A percentile compares a stretch with the other conserved stretches of the same genome.
Conservation (phyloP, 2,329 filamentous ascomycete species). For the Fusarium piperis region DNA sequence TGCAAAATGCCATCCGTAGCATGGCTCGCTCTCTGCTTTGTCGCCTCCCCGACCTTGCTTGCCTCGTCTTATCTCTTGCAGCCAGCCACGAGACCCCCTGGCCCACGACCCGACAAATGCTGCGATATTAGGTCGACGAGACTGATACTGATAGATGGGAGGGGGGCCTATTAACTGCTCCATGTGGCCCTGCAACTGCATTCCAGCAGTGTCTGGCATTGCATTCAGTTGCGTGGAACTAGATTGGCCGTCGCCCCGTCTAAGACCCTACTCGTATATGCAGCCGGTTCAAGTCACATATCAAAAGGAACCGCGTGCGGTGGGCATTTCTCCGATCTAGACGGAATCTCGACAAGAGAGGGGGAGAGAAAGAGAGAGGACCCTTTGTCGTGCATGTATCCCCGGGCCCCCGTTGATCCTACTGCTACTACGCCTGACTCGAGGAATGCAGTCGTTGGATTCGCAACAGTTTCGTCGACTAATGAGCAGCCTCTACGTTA, state of each 20-base stretch:
- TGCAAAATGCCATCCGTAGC: conserved; percentile 4
- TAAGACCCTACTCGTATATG: not conserved
- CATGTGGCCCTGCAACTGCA: conserved; percentile 16
- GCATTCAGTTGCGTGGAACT: not conserved
- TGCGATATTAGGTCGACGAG: not conserved
- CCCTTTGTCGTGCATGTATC: not conserved
- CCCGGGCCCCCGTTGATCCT: not conserved
- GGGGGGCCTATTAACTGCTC: not conserved
- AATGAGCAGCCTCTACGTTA: not conserved
- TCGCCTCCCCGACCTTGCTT: conserved; percentile 1
- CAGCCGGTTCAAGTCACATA: not conserved
- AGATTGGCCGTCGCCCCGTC: not conserved
- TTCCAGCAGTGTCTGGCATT: conserved; percentile 29
- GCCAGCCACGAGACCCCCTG: conserved; percentile 31
- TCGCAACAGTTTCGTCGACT: not conserved
- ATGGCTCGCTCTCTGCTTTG: conserved; percentile 1
- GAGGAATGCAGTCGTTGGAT: conserved; percentile 19
- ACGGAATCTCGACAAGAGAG: not conserved
- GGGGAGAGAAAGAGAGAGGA: not conserved
- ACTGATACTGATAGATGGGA: not conserved
- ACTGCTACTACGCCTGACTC: conserved; percentile 18
- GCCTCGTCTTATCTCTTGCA: conserved; percentile 28
- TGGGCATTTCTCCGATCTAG: not conserved
- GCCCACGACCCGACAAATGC: conserved; percentile 15
- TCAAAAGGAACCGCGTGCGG: not conserved